These are phyloP conservation scores for Candolleomyces efflorescens DNA, from an alignment of 768 basidiomycete genomes.

Conservation along the genomic window DNA sequence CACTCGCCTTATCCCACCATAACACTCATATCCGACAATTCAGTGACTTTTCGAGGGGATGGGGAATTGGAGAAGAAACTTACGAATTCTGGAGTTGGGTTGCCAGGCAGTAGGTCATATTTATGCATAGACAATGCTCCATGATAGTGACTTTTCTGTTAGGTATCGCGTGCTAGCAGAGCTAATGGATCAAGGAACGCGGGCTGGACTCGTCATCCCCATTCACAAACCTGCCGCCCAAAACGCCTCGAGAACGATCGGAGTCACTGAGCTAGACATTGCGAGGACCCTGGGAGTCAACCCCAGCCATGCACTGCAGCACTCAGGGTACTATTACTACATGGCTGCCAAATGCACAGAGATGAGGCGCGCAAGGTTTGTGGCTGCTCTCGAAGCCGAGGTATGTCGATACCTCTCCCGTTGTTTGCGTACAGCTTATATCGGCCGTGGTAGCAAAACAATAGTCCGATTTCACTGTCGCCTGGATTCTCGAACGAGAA, in stretches of 20 bases:
- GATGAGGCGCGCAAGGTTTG: conserved; percentile 63
- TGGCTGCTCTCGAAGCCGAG: conserved; percentile 54
- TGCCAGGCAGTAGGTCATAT: conserved; percentile 70
- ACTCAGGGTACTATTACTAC: conserved; percentile 91
- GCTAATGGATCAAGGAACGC: conserved; percentile 78
- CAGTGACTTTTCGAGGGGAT: conserved; percentile 79
- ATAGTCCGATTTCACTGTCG: conserved; percentile 28
- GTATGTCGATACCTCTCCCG: conserved; percentile 23
- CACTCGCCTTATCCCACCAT: conserved; percentile 77
- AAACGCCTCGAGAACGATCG: conserved; percentile 14
- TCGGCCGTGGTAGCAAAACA: conserved; percentile 10
- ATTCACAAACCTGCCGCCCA: conserved; percentile 42
- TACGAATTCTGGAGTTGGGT: conserved; percentile 99
- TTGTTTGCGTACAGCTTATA: conserved; percentile 13
- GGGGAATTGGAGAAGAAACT: conserved; percentile 96
- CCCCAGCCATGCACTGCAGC: conserved; percentile 80
- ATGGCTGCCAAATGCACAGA: conserved; percentile 86
- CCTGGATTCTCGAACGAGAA: conserved; percentile 87
- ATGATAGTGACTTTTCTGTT: neutral
- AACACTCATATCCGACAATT: conserved; percentile 83
- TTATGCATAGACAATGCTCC: neutral
- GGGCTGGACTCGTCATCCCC: conserved; percentile 59
- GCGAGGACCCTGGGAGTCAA: conserved; percentile 66
- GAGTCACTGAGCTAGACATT: conserved; percentile 48
- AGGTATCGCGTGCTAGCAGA: conserved; percentile 91